These are phyloP conservation scores for Beta lomatogona DNA, from an alignment of 179 eudicot species.

Conservation along the genomic window DNA sequence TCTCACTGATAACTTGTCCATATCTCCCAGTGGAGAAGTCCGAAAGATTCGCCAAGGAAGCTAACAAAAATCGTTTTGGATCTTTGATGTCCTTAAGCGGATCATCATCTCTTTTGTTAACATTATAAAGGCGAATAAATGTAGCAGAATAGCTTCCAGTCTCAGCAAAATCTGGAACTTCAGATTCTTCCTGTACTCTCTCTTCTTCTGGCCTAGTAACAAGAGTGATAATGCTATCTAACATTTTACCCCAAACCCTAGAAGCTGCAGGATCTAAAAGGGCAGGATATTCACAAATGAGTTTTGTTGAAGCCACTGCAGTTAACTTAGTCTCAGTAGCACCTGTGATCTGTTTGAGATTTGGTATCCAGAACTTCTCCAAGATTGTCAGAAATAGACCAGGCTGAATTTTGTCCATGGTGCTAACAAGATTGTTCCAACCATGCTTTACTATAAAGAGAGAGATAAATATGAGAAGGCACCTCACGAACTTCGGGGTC, in stretches of 20 bases:
- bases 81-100: slow-evolving; percentile 80
- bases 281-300: slow-evolving; percentile 71
- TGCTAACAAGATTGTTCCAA: slow-evolving; percentile 58
- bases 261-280: slow-evolving; percentile 57
- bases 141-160: slow-evolving; percentile 76
- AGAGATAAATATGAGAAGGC: slow-evolving; percentile 75
- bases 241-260: slow-evolving; percentile 78
- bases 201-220: slow-evolving; percentile 84
- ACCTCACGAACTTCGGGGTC: slow-evolving; percentile 70
- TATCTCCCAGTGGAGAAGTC: slow-evolving; percentile 59
- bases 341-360: slow-evolving; percentile 81
- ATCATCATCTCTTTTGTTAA: slow-evolving; percentile 86
- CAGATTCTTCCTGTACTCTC: slow-evolving; percentile 79
- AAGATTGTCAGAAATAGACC: slow-evolving; percentile 58
- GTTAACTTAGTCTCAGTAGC: slow-evolving; percentile 75
- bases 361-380: slow-evolving; percentile 87
- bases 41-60: slow-evolving; percentile 60
- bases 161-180: slow-evolving; percentile 85
- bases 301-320: slow-evolving; percentile 82
- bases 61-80: slow-evolving; percentile 74
- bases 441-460: slow-evolving; percentile 88
- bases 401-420: slow-evolving; percentile 68
- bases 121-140: slow-evolving; percentile 73
- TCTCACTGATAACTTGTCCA: slow-evolving; percentile 56
- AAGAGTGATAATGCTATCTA: slow-evolving; percentile 87